Conservation (phyloP, 306 rosid species). For the Ziziphus jujuba region DNA sequence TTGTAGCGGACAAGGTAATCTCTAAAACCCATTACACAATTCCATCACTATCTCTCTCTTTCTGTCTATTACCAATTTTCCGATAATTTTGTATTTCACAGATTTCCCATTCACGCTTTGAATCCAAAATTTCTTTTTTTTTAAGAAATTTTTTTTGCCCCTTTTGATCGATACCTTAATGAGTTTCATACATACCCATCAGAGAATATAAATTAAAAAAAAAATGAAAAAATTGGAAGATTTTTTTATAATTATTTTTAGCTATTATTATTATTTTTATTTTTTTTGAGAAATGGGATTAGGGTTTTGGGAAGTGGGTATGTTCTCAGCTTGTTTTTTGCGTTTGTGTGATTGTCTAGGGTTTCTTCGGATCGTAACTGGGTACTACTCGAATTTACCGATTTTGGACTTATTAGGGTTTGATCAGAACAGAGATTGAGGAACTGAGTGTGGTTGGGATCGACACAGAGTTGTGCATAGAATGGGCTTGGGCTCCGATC, state of each 20-base stretch:
- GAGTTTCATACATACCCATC: background rate
- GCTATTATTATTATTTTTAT: background rate
- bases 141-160: conserved; percentile 6
- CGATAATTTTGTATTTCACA: background rate
- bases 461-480: conserved; percentile 10
- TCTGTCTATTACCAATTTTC: background rate
- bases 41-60: background rate
- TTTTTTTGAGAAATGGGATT: conserved; percentile 16
- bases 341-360: conserved; percentile 36
- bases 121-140: conserved; percentile 9
- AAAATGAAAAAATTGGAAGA: background rate
- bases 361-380: conserved; percentile 52
- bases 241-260: background rate
- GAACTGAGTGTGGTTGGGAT: conserved; percentile 22
- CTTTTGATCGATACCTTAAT: conserved; percentile 24
- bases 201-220: background rate
- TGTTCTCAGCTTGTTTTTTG: conserved; percentile 23
- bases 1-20: conserved; percentile 61
- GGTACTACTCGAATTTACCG: conserved; percentile 28
- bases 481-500: conserved; percentile 42
- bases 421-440: conserved; percentile 33
- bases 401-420: conserved; percentile 42
- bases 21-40: conserved; percentile 15
- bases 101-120: background rate
- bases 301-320: conserved; percentile 30